A percentile compares a stretch with the other conserved stretches of the same genome.
These are phyloP conservation scores for Avena atlantica DNA, from an alignment of 176 grass and related monocot genomes.

Conservation along the genomic window DNA sequence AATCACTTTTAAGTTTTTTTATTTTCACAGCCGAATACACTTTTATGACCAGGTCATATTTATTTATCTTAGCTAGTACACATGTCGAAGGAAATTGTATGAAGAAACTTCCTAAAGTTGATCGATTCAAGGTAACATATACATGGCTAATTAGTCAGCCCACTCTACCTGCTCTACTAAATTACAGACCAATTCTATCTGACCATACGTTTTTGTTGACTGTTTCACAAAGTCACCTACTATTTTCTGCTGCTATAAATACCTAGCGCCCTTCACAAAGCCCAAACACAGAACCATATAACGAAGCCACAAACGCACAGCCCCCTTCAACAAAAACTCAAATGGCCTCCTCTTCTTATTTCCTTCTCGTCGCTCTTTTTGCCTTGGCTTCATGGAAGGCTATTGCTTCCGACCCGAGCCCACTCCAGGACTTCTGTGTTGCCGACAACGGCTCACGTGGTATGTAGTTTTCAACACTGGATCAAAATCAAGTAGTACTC, in stretches of 20 bases:
- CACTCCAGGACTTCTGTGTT: no score
- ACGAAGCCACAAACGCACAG: background rate
- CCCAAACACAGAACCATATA: background rate
- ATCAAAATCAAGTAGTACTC: no score
- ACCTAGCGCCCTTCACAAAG: background rate
- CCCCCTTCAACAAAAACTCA: background rate
- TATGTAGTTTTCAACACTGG: background rate
- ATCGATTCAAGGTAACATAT: no score
- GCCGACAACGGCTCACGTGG: conserved; percentile 24
- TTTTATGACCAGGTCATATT: background rate
- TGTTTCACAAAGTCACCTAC: no score
- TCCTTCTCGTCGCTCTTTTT: background rate
- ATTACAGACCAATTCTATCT: no score
- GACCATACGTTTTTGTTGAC: no score
- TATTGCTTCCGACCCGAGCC: background rate
- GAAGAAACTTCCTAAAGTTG: no score
- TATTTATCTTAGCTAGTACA: background rate
- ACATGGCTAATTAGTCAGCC: no score
- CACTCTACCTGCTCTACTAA: no score
- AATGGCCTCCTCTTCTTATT: background rate
- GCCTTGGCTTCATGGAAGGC: background rate
- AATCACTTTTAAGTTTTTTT: no score
- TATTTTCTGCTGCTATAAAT: no score
- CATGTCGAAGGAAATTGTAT: no score
- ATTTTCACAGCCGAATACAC: background rate